Evolutionary conservation across 2,329 filamentous ascomycete genomes (phyloP).

Genomic region (Talaromyces marneffei): DNA sequence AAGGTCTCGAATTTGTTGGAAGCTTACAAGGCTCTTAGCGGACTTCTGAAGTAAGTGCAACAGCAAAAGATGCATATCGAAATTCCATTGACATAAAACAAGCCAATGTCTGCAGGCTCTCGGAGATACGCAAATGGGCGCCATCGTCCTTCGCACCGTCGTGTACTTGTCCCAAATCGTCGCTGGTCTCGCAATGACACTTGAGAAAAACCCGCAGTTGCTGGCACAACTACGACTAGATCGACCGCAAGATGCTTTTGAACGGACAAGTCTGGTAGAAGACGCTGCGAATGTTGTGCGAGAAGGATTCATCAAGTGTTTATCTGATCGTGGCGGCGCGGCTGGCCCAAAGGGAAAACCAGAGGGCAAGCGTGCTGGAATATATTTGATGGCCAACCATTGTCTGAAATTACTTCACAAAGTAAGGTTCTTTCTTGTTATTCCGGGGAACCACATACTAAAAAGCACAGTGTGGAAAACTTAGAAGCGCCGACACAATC

Average conservation of each 20-base stretch:
- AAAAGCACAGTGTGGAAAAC: conserved; percentile 62
- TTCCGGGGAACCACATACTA: neutral
- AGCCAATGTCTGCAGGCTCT: conserved; percentile 81
- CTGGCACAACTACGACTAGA: conserved; percentile 54
- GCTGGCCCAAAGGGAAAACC: conserved; percentile 57
- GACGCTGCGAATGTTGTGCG: conserved; percentile 83
- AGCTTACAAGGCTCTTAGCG: conserved; percentile 68
- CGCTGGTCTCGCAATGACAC: conserved; percentile 73
- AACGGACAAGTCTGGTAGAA: conserved; percentile 74
- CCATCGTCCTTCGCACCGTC: conserved; percentile 75
- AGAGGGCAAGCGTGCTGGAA: conserved; percentile 77
- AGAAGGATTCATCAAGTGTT: conserved; percentile 82
- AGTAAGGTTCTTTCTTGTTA: conserved; percentile 38
- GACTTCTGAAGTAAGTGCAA: conserved; percentile 62
- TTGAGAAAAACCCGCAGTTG: conserved; percentile 75
- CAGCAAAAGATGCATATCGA: neutral
- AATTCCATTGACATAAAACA: neutral
- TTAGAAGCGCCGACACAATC: conserved; percentile 76
- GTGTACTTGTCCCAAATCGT: conserved; percentile 76
- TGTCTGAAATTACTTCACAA: conserved; percentile 84
- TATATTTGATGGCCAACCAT: conserved; percentile 88
- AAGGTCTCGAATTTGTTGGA: conserved; percentile 68
- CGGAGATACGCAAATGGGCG: conserved; percentile 70
- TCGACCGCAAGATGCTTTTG: conserved; percentile 50
- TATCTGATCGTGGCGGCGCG: conserved; percentile 70